A percentile compares a stretch with the other conserved stretches of the same genome.
Evolutionary conservation across 1,139 yeast genomes (phyloP).

Genomic region (Suhomyces taliae): DNA sequence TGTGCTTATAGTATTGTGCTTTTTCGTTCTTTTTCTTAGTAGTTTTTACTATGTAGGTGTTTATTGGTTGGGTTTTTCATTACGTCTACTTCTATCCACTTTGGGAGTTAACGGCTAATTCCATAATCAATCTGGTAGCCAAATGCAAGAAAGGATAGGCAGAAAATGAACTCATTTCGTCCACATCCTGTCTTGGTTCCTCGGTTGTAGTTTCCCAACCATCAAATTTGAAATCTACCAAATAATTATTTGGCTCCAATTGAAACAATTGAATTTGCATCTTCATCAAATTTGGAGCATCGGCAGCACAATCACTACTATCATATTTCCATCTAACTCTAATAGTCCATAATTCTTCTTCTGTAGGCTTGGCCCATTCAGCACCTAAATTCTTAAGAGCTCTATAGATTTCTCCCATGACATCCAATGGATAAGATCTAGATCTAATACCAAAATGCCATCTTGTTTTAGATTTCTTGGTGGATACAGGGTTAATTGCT

Average conservation of each 20-base stretch:
- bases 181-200: slow-evolving; percentile 45
- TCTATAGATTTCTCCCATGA: slow-evolving; percentile 96
- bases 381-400: slow-evolving; percentile 94
- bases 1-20: too few species aligned
- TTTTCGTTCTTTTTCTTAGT: too few species aligned
- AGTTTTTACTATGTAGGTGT: too few species aligned
- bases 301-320: slow-evolving; percentile 36
- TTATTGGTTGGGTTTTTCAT: too few species aligned
- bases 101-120: slow-evolving; percentile 85
- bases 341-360: slow-evolving; percentile 94
- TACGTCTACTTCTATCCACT: slow-evolving; percentile 19
- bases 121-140: slow-evolving; percentile 93
- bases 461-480: slow-evolving; percentile 87
- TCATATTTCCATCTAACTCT: slow-evolving; percentile 93
- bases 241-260: slow-evolving; percentile 89
- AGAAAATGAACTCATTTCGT: slow-evolving; percentile 79
- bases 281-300: slow-evolving; percentile 79
- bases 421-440: slow-evolving; percentile 94
- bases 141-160: slow-evolving; percentile 94
- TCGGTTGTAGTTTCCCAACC: slow-evolving; percentile 72
- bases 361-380: slow-evolving; percentile 94
- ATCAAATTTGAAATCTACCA: slow-evolving; percentile 96
- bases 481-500: slow-evolving; percentile 70
- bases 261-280: slow-evolving; percentile 97
- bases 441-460: slow-evolving; percentile 99